Evolutionary conservation across 352 stramenopile genomes (phyloP).

Genomic region (Thalassiosira tumida): DNA sequence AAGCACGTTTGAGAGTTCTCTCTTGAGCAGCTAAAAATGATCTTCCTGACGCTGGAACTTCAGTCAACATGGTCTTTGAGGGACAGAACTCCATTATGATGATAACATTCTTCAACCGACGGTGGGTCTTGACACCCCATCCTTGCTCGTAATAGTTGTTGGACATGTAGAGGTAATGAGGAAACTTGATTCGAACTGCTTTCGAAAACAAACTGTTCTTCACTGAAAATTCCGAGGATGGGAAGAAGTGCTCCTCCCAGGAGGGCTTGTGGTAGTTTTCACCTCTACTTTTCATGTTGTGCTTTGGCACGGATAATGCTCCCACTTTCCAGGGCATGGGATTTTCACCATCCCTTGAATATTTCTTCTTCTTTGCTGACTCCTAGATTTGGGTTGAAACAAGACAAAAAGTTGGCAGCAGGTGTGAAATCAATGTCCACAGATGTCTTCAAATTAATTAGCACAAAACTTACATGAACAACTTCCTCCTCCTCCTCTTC

Average conservation of each 20-base stretch:
- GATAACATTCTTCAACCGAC: slow-evolving; percentile 95
- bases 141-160: slow-evolving; percentile 91
- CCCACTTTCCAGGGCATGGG: slow-evolving; percentile 92
- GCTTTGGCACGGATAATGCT: slow-evolving; percentile 84
- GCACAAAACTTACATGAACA: slow-evolving; percentile 79
- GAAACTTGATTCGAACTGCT: slow-evolving; percentile 86
- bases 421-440: background rate
- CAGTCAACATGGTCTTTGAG: slow-evolving; percentile 88
- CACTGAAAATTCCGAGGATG: slow-evolving; percentile 90
- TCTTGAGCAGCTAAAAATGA: slow-evolving; percentile 91
- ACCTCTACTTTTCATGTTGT: slow-evolving; percentile 74
- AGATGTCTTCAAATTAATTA: background rate
- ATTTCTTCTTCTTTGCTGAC: slow-evolving; percentile 93
- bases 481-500: slow-evolving; percentile 94
- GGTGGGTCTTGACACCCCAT: slow-evolving; percentile 93
- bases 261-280: slow-evolving; percentile 71
- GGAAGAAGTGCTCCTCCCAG: slow-evolving; percentile 91
- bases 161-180: slow-evolving; percentile 90
- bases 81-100: slow-evolving; percentile 94
- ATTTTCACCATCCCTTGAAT: slow-evolving; percentile 93
- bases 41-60: slow-evolving; percentile 88
- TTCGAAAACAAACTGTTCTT: slow-evolving; percentile 92
- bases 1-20: slow-evolving; percentile 91
- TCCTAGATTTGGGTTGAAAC: slow-evolving; percentile 82
- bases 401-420: too few species aligned